These are phyloP conservation scores for Pichia terricola DNA, from an alignment of 1,139 yeast genomes.

Conservation along the genomic window DNA sequence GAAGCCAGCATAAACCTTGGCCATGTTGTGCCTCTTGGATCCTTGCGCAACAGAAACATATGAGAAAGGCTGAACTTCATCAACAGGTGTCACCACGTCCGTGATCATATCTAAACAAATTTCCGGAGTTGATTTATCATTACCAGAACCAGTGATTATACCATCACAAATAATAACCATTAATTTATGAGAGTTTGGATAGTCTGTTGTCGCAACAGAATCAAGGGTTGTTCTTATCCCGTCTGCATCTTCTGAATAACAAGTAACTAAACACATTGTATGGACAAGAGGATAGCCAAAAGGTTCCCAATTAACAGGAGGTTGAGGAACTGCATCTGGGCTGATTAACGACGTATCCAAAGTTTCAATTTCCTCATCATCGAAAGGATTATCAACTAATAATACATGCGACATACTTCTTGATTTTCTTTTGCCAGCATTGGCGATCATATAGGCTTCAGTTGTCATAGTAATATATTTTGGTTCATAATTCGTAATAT, in stretches of 20 bases:
- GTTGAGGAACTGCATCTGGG: conserved; percentile 71
- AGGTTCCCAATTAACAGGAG: conserved; percentile 83
- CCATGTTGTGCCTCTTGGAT: conserved; percentile 90
- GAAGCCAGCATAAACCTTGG: conserved; percentile 88
- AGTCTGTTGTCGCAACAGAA: conserved; percentile 85
- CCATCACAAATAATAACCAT: conserved; percentile 88
- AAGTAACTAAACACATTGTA: conserved; percentile 74
- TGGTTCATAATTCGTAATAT: conserved; percentile 30
- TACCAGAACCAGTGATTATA: conserved; percentile 86
- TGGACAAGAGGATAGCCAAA: conserved; percentile 84
- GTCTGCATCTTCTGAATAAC: conserved; percentile 85
- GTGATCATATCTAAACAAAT: conserved; percentile 81
- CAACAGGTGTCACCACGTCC: conserved; percentile 63
- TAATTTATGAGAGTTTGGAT: conserved; percentile 88
- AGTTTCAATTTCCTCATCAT: conserved; percentile 36
- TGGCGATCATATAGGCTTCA: conserved; percentile 33
- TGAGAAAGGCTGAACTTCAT: conserved; percentile 68
- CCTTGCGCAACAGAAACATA: conserved; percentile 96
- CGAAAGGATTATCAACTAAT: conserved; percentile 18
- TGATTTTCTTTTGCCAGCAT: conserved; percentile 6
- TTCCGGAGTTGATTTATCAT: conserved; percentile 79
- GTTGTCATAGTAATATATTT: conserved; percentile 49
- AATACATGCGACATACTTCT: conserved; percentile 9
- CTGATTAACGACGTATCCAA: conserved; percentile 66
- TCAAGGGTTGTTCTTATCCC: conserved; percentile 84